These are phyloP conservation scores for Sporisorium iseilematis-ciliati DNA, from an alignment of 1,284 basidiomycete genomes.

Conservation along the genomic window DNA sequence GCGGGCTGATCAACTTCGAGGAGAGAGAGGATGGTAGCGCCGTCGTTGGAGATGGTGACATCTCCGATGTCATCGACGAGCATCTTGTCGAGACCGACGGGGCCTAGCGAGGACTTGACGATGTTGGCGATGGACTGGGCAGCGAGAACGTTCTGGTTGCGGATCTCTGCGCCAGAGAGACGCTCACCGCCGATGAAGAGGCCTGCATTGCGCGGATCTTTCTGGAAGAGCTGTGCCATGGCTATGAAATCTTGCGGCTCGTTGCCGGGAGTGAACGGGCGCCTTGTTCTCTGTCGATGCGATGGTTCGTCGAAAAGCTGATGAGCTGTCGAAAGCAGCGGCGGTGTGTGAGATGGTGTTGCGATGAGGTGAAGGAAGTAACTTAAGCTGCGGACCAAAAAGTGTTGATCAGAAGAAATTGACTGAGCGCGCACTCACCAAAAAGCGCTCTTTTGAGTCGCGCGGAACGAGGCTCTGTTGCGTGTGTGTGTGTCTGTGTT, in stretches of 20 bases:
- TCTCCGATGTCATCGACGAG: constrained; percentile 99
- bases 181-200: constrained; percentile 90
- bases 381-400: background rate
- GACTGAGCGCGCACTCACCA: constrained; percentile 2
- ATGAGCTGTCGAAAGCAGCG: background rate
- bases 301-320: background rate
- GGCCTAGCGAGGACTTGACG: constrained; percentile 95
- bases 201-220: constrained; percentile 68
- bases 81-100: constrained; percentile 79
- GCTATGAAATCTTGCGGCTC: constrained; percentile 2
- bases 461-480: constrained; percentile 1
- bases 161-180: constrained; percentile 92
- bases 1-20: constrained; percentile 92
- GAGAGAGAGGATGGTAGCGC: constrained; percentile 94
- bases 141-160: constrained; percentile 92
- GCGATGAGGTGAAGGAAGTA: background rate
- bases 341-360: background rate
- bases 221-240: constrained; percentile 69
- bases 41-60: constrained; percentile 99
- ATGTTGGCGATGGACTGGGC: constrained; percentile 97
- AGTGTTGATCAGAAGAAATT: constrained; percentile 10
- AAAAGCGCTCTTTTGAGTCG: constrained; percentile 3
- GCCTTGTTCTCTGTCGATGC: background rate
- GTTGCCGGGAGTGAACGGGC: background rate
- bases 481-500: background rate